A percentile compares a stretch with the other conserved stretches of the same genome.
phyloP scores from a whole-genome alignment of 116 monocot genomes.

The Dioscorea cayenensis region DNA sequence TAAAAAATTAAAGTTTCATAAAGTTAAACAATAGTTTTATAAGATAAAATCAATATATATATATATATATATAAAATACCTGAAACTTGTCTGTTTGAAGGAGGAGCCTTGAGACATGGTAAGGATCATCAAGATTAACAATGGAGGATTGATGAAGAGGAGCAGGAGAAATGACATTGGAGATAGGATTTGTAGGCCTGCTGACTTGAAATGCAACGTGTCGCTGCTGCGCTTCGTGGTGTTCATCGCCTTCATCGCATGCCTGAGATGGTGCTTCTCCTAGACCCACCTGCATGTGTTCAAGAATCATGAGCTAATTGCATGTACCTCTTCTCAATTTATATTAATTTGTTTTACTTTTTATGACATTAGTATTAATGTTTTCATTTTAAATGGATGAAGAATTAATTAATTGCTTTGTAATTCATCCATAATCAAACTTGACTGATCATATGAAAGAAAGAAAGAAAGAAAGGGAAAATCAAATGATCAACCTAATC shows the following conservation, averaged over 20 bases:
- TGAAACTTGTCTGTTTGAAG: slow-evolving; percentile 11
- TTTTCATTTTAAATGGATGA: no score
- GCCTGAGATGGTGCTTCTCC: slow-evolving; percentile 23
- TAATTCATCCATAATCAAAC: no score
- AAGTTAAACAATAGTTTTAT: not conserved
- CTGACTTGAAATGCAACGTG: slow-evolving; percentile 42
- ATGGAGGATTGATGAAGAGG: slow-evolving; percentile 40
- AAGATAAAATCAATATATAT: no score
- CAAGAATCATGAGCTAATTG: not conserved
- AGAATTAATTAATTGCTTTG: no score
- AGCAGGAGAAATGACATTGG: slow-evolving; percentile 35
- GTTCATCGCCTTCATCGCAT: not conserved
- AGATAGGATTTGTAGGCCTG: slow-evolving; percentile 50
- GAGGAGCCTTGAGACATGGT: slow-evolving; percentile 23
- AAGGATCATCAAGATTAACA: slow-evolving; percentile 50
- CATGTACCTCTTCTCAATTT: not conserved
- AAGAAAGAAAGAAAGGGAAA: no score
- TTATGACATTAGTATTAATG: no score
- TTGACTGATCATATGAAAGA: no score
- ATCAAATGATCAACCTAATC: no score
- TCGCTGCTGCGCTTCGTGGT: slow-evolving; percentile 12
- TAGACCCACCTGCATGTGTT: slow-evolving; percentile 16
- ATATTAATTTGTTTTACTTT: no score
- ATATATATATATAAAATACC: slow-evolving; percentile 7
- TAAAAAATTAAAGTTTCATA: not conserved